Percentiles rank a stretch among this genome's conserved stretches.
Conservation (phyloP, 192 early-diverging fungal genomes). For the Entophlyctis helioformis region DNA sequence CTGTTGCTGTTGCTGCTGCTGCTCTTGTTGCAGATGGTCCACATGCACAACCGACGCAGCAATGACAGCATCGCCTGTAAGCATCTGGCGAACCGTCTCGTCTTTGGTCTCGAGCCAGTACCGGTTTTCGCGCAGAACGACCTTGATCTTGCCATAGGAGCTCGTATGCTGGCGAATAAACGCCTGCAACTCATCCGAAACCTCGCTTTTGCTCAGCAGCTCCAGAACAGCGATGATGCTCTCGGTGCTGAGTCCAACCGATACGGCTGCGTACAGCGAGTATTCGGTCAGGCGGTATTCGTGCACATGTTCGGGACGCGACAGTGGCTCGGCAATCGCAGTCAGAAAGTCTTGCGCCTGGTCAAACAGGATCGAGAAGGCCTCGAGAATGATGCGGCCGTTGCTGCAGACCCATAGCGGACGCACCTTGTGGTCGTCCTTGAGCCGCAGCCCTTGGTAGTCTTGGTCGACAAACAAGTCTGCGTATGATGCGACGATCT, state of each 20-base stretch:
- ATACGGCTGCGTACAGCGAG: conserved; percentile 93
- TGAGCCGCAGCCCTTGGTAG: conserved; percentile 40
- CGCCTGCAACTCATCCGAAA: conserved; percentile 49
- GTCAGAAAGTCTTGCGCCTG: conserved; percentile 87
- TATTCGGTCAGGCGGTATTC: conserved; percentile 94
- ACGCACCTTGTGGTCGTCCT: conserved; percentile 74
- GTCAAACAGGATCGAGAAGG: conserved; percentile 91
- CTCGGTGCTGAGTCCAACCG: conserved; percentile 83
- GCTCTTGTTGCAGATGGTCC: too few relatives aligned
- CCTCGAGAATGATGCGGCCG: conserved; percentile 84
- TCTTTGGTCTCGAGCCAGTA: conserved; percentile 90
- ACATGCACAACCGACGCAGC: too few relatives aligned
- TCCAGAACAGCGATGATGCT: conserved; percentile 85
- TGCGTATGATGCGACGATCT: too few relatives aligned
- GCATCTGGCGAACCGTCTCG: conserved; percentile 62
- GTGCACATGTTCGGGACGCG: conserved; percentile 39
- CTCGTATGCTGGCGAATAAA: conserved; percentile 73
- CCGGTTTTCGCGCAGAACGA: conserved; percentile 88
- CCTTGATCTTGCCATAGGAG: conserved; percentile 91
- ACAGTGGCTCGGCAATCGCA: conserved; percentile 88
- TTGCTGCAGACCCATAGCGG: conserved; percentile 84
- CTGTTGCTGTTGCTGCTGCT: too few relatives aligned
- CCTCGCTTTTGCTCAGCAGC: conserved; percentile 70
- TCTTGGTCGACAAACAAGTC: too few relatives aligned
- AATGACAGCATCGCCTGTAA: conserved; percentile 51